Conservation (phyloP, 2,329 filamentous ascomycete species). For the Sporothrix brunneoviolacea region DNA sequence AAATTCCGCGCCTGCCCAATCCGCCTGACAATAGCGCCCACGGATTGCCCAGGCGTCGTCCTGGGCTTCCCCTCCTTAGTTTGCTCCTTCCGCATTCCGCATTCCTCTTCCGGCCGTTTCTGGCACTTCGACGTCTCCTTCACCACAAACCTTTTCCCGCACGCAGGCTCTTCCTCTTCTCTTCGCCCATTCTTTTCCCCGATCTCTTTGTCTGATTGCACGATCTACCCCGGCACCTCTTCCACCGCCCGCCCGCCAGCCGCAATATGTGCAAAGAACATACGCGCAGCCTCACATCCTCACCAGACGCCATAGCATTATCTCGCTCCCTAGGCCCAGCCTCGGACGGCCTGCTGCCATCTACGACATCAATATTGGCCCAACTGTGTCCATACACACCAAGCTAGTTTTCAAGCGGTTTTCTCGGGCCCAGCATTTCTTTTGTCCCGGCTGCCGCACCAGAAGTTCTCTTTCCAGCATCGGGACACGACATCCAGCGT, state of each 20-base stretch:
- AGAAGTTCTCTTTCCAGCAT: too few relatives aligned
- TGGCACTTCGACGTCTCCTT: too few relatives aligned
- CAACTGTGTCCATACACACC: neutral
- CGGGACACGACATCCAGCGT: too few relatives aligned
- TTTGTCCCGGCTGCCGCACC: too few relatives aligned
- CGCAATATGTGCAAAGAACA: conserved; percentile 19
- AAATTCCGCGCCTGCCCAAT: conserved; percentile 8
- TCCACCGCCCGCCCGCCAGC: neutral
- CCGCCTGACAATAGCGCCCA: conserved; percentile 2
- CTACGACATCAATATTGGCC: neutral
- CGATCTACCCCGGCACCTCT: neutral
- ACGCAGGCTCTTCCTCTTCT: too few relatives aligned
- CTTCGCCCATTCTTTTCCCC: too few relatives aligned
- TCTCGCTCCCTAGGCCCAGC: neutral
- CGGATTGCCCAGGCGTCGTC: neutral
- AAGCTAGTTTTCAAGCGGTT: too few relatives aligned
- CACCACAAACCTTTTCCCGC: too few relatives aligned
- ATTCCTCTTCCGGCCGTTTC: neutral
- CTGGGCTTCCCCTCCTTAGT: neutral
- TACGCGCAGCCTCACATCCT: conserved; percentile 17
- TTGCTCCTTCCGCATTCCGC: conserved; percentile 1
- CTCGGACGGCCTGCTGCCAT: neutral
- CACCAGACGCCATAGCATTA: neutral
- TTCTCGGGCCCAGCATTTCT: too few relatives aligned
- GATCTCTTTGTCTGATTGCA: neutral